Base-by-base conservation (phyloP, 768 basidiomycete genomes). In the Phylloporus sp. region DNA sequence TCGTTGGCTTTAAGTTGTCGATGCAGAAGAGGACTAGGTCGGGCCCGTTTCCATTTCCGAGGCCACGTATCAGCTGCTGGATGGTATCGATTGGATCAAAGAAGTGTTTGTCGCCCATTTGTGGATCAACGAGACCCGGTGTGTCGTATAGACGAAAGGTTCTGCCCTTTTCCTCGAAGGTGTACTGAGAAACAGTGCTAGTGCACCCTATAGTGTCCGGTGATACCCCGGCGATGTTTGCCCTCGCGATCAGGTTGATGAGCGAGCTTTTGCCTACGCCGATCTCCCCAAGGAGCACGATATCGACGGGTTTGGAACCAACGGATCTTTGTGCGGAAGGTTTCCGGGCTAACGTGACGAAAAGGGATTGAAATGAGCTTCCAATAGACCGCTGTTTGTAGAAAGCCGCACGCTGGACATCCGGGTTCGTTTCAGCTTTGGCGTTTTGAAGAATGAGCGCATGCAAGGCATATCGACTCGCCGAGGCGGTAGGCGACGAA, bases 191-290 rank as follows among this genome's bases (percentile, higher is more conserved):
- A 34, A 47, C 47, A 10, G 60, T 35, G 27, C 64, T 63, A 4
- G 76, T 78, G 47, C 68, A 73, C 3, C 70, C 71, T 8, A 57
- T 36, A 7, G 68, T 63, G 9, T 64, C 58, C 29, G 64, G 57
- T 2, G 73, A 74, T 22, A 67, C 63, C 2, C 40, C 28, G 2
- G 75, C 74, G 18, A 56, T 49, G 1, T 61, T 46, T 8, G 47
- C 5, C 22, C 57, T 60, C 9, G 53, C 50, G 23, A 78, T 54
- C 62, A 75, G 59, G 54, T 77, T 77, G 52, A 77, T 50, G 29
- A 77, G 59, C 0, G 73, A 74, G 53, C 75, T 76, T 58, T 78
- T 78, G 10, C 72, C 66, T 9, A 65, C 66, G 10, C 66, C 68
- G 13, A 45, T 54, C 43, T 64, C 66, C 5, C 66, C 72, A 8